Conservation (phyloP, 2,329 filamentous ascomycete genomes). For the Apiospora malaysiana region DNA sequence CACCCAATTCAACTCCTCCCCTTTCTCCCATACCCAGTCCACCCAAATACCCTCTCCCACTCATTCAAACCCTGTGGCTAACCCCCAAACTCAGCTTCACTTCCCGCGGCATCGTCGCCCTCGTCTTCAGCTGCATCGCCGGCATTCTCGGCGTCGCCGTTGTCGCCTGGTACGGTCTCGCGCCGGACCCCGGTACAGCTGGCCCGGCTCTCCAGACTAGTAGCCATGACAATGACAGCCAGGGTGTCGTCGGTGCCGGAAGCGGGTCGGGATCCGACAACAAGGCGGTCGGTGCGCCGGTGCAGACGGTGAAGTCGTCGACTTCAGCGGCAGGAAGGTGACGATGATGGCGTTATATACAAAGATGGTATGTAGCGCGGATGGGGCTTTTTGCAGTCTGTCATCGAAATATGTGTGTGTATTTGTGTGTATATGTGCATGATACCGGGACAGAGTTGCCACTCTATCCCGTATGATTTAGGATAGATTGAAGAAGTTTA, state of each 20-base stretch:
- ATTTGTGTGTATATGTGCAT: neutral
- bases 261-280: neutral
- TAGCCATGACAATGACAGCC: neutral
- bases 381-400: no score
- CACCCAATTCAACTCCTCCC: no score
- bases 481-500: neutral
- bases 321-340: neutral
- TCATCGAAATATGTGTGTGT: no score
- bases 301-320: neutral
- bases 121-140: constrained; percentile 73
- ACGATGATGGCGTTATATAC: neutral
- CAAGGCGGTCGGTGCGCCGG: neutral
- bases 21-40: neutral
- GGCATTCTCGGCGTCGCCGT: constrained; percentile 72
- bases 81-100: constrained; percentile 60
- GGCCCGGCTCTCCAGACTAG: neutral
- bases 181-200: neutral
- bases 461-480: neutral
- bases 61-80: neutral
- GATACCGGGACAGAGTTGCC: neutral
- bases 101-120: constrained; percentile 71
- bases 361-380: neutral
- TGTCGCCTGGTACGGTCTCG: constrained; percentile 61
- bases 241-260: neutral
- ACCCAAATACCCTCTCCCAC: no score